Conservation (phyloP, 495 filamentous ascomycete species). For the Tuber calosporum region DNA sequence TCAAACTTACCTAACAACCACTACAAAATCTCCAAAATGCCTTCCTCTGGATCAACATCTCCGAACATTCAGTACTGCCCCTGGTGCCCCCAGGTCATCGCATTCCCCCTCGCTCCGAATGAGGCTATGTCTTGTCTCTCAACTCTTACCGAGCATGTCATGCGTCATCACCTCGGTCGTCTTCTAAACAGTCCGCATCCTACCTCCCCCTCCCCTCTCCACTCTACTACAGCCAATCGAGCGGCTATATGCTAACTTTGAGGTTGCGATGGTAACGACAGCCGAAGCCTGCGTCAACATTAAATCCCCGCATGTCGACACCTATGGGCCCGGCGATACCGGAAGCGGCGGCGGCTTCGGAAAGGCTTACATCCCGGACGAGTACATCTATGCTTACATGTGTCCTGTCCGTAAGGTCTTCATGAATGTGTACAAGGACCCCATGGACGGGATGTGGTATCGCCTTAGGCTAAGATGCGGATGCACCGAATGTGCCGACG, state of each 20-base stretch:
- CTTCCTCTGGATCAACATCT: neutral
- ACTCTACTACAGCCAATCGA: neutral
- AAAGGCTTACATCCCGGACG: neutral
- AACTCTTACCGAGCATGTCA: slow-evolving; percentile 1
- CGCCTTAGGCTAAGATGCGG: neutral
- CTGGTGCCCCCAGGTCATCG: neutral
- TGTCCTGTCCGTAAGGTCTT: slow-evolving; percentile 2
- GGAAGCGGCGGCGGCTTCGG: neutral
- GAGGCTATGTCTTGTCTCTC: neutral
- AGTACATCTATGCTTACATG: neutral
- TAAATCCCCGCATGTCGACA: neutral
- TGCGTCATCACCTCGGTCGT: neutral
- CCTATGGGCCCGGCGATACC: neutral
- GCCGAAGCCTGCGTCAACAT: neutral
- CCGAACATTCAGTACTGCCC: slow-evolving; percentile 2
- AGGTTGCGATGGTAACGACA: neutral
- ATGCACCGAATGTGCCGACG: neutral
- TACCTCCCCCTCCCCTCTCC: neutral
- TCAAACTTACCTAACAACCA: neutral
- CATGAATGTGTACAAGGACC: neutral
- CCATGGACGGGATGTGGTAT: slow-evolving; percentile 1
- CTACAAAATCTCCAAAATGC: neutral
- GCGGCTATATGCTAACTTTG: neutral
- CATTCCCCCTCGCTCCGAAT: neutral
- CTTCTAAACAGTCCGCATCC: neutral